Base-by-base conservation (phyloP, 768 basidiomycete species). In the Pholiota conissans region DNA sequence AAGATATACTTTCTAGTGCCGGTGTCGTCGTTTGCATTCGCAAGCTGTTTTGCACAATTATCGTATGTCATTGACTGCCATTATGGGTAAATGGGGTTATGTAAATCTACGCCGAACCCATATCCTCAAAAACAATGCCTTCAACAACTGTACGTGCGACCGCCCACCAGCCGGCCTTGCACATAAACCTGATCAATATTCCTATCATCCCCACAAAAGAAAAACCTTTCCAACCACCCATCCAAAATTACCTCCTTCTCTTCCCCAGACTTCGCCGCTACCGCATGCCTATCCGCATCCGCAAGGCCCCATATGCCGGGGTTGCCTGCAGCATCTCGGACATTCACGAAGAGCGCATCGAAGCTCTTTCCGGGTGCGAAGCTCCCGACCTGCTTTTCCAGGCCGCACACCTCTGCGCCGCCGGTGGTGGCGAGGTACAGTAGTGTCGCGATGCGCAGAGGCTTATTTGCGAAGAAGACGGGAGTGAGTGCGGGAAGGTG, bases 381-480 rank as follows among this genome's bases (percentile, higher is more conserved):
- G 16, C 87, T 89, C 6, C 96, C 96, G 14, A 91, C 79, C 37
- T 76, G 79, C 24, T 83, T 72, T 52, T 84, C 79, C 10, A 97
- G 73, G 50, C 78, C 78, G 66, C 93, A 95, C 0, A 98, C 86
- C 22, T 84, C 78, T 1, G 96, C 96, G 1, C 96, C 96, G 30
- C 96, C 96, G 22, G 89, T 74, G 3, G 96, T 98, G 8, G 96
- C 95, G 52, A 98, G 86, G 76, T 94, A 89, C 55, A 98, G 78
- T 52, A 97, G 77, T 1, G 92, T 84, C 5, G 89, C 75, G 45
- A 94, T 79, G 2, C 86, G 76, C 14, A 98, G 79, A 59, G 87
- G 88, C n/a, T 77, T 77, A 64, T 80, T 76, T 3, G 79, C 72
- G 66, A 89, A 89, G 18, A 26, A 29, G 16, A 42, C 20, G 0